Percentiles rank a stretch among this genome's conserved stretches.
These are phyloP conservation scores for Hirsutella minnesotensis DNA, from an alignment of 2,329 filamentous ascomycete species.

Conservation along the genomic window DNA sequence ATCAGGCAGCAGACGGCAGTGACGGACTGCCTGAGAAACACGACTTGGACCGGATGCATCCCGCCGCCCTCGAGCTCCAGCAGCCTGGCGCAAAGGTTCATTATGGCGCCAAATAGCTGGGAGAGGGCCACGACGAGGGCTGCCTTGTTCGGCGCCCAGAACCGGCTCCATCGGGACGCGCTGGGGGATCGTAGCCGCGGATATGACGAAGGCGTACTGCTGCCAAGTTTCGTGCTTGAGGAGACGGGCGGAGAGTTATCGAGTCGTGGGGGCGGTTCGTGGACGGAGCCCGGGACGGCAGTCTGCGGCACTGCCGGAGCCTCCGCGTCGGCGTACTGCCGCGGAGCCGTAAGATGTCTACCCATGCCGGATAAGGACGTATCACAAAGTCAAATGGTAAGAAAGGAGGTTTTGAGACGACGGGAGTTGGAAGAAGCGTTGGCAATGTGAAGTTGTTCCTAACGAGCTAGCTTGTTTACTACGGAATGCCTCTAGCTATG, in stretches of 20 bases:
- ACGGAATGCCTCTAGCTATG: too few relatives aligned
- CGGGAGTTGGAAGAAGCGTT: too few relatives aligned
- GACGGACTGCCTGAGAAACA: conserved; percentile 69
- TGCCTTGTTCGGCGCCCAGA: conserved; percentile 59
- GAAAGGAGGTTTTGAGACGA: too few relatives aligned
- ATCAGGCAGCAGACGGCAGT: conserved; percentile 53
- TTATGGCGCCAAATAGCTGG: conserved; percentile 71
- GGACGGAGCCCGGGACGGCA: too few relatives aligned
- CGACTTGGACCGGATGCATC: conserved; percentile 74
- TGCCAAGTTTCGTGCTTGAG: not conserved
- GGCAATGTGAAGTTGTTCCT: too few relatives aligned
- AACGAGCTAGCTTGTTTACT: too few relatives aligned
- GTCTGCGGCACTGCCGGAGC: too few relatives aligned
- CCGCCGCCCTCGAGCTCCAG: conserved; percentile 60
- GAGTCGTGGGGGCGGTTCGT: too few relatives aligned
- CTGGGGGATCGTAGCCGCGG: not conserved
- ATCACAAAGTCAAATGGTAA: too few relatives aligned
- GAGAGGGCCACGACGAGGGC: conserved; percentile 61
- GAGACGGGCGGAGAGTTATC: not conserved
- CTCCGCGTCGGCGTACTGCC: too few relatives aligned
- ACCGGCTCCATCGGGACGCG: conserved; percentile 13
- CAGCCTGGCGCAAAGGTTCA: conserved; percentile 73
- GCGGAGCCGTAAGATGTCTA: too few relatives aligned
- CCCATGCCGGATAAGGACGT: too few relatives aligned
- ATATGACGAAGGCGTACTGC: not conserved